These are phyloP conservation scores for Aspergillus costaricaensis DNA, from an alignment of 2,329 filamentous ascomycete species.

Conservation along the genomic window DNA sequence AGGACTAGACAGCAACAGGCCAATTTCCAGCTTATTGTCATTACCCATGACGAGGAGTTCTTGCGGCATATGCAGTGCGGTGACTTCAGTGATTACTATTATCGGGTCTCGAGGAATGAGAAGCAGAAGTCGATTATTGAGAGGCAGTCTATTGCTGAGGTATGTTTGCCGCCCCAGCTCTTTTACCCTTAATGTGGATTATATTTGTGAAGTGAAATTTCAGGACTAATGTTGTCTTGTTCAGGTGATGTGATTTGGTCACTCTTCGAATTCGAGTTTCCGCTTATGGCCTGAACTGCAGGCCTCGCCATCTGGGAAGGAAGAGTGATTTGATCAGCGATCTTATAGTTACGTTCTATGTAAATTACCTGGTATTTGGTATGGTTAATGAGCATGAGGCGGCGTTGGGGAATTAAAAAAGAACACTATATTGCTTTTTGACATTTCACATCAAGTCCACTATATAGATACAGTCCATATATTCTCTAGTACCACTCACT, in stretches of 20 bases:
- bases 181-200: no score
- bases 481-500: not conserved
- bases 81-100: slow-evolving; percentile 92
- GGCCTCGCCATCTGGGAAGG: not conserved
- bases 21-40: slow-evolving; percentile 98
- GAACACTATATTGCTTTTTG: not conserved
- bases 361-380: not conserved
- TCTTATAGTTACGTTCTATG: not conserved
- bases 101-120: slow-evolving; percentile 78
- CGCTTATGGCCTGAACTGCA: not conserved
- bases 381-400: not conserved
- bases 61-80: slow-evolving; percentile 88
- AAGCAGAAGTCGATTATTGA: slow-evolving; percentile 87
- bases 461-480: not conserved
- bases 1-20: slow-evolving; percentile 76
- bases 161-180: no score
- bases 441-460: not conserved
- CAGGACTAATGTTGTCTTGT: not conserved
- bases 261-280: not conserved
- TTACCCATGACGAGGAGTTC: slow-evolving; percentile 98
- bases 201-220: slow-evolving; percentile 17
- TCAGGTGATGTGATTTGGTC: slow-evolving; percentile 1
- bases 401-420: not conserved
- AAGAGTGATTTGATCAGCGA: not conserved
- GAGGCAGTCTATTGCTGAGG: slow-evolving; percentile 57